Percentiles rank a stretch among this genome's conserved stretches.
Conservation (phyloP, 2,329 filamentous ascomycete genomes). For the Cladophialophora psammophila region DNA sequence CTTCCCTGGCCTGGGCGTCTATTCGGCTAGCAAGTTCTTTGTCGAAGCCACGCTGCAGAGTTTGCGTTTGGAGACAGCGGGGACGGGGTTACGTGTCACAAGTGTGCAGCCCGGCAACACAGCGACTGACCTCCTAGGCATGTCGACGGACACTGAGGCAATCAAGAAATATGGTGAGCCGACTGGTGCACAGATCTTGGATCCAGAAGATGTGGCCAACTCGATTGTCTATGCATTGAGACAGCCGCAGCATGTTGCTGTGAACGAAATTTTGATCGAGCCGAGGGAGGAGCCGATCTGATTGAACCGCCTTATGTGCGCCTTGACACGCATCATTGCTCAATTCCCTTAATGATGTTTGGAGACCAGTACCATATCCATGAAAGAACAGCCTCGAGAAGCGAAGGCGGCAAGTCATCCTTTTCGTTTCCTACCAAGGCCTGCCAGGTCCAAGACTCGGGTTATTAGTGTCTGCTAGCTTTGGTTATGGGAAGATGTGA, state of each 20-base stretch:
- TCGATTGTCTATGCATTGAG: slow-evolving; percentile 77
- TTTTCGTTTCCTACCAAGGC: background rate
- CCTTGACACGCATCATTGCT: background rate
- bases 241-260: slow-evolving; percentile 76
- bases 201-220: slow-evolving; percentile 73
- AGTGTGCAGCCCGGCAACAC: slow-evolving; percentile 80
- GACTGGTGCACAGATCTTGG: slow-evolving; percentile 76
- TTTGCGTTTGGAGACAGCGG: slow-evolving; percentile 77
- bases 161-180: slow-evolving; percentile 80
- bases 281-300: slow-evolving; percentile 77
- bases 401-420: background rate
- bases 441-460: background rate
- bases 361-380: background rate
- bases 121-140: slow-evolving; percentile 73
- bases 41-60: slow-evolving; percentile 81
- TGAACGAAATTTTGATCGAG: slow-evolving; percentile 83
- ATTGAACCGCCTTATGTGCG: background rate
- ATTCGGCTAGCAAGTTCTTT: slow-evolving; percentile 85
- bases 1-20: slow-evolving; percentile 81
- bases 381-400: background rate
- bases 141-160: slow-evolving; percentile 78
- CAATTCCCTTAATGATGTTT: background rate
- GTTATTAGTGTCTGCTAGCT: background rate
- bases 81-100: slow-evolving; percentile 75
- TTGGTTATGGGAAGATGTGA: background rate